Conservation (phyloP, 2,329 filamentous ascomycete genomes). For the Alternaria ventricosa region DNA sequence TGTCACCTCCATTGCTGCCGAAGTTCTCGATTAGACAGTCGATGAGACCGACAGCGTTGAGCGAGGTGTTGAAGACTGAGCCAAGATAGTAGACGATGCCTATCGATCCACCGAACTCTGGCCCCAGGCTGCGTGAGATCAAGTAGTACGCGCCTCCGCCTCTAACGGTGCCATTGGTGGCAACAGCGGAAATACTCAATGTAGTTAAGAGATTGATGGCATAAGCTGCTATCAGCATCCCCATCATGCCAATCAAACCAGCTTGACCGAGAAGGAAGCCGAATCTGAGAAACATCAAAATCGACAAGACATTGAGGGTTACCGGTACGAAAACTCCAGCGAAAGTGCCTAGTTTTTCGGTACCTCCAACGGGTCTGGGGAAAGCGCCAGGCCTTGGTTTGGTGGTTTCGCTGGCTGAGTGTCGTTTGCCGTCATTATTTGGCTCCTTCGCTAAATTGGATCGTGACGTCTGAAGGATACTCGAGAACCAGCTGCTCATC, state of each 20-base stretch:
- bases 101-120: conserved; percentile 88
- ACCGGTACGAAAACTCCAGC: conserved; percentile 77
- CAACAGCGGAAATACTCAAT: conserved; percentile 85
- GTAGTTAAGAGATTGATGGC: conserved; percentile 82
- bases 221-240: conserved; percentile 78
- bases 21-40: conserved; percentile 82
- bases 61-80: conserved; percentile 79
- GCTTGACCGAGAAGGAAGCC: conserved; percentile 83
- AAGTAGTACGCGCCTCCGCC: conserved; percentile 89
- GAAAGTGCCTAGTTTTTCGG: conserved; percentile 74
- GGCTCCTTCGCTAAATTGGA: conserved; percentile 13
- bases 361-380: conserved; percentile 49
- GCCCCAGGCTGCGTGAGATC: conserved; percentile 83
- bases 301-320: conserved; percentile 87
- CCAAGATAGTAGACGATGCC: conserved; percentile 89
- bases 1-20: conserved; percentile 63
- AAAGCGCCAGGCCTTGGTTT: conserved; percentile 47
- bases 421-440: conserved; percentile 25
- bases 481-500: conserved; percentile 35
- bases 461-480: conserved; percentile 19
- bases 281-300: conserved; percentile 91
- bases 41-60: conserved; percentile 86
- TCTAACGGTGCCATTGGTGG: conserved; percentile 86
- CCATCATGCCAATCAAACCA: conserved; percentile 79
- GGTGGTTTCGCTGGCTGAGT: conserved; percentile 30